phyloP scores from a whole-genome alignment of 2,329 filamentous ascomycete species.

The Beauveria caledonica region DNA sequence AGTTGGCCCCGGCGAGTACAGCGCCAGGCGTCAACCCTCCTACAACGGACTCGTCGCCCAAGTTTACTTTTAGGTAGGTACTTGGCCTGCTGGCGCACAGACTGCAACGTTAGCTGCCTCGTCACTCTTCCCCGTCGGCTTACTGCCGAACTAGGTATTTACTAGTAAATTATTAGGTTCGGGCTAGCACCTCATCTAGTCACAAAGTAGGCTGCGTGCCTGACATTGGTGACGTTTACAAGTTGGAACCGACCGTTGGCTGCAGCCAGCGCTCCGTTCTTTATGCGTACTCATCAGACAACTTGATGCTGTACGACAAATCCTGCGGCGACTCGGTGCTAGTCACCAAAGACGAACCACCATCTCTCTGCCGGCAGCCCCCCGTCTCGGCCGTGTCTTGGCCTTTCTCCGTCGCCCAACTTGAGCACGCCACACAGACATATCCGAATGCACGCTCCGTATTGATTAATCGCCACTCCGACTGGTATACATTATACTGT shows the following conservation, averaged over 20 bases:
- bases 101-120: neutral
- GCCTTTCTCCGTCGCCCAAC: neutral
- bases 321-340: neutral
- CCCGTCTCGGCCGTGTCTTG: neutral
- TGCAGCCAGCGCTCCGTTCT: neutral
- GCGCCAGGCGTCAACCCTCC: neutral
- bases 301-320: neutral
- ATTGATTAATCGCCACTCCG: neutral
- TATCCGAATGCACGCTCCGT: neutral
- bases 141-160: neutral
- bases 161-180: neutral
- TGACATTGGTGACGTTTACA: neutral
- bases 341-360: neutral
- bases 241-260: neutral
- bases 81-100: neutral
- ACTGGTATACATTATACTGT: neutral
- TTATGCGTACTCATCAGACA: neutral
- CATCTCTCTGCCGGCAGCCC: neutral
- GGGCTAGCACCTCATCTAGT: neutral
- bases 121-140: neutral
- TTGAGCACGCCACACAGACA: too few relatives aligned
- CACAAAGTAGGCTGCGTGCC: neutral
- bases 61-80: too few relatives aligned
- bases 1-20: neutral
- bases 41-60: neutral